These are phyloP conservation scores for Calonectria pseudoreteaudii DNA, from an alignment of 2,329 filamentous ascomycete species.

Conservation along the genomic window DNA sequence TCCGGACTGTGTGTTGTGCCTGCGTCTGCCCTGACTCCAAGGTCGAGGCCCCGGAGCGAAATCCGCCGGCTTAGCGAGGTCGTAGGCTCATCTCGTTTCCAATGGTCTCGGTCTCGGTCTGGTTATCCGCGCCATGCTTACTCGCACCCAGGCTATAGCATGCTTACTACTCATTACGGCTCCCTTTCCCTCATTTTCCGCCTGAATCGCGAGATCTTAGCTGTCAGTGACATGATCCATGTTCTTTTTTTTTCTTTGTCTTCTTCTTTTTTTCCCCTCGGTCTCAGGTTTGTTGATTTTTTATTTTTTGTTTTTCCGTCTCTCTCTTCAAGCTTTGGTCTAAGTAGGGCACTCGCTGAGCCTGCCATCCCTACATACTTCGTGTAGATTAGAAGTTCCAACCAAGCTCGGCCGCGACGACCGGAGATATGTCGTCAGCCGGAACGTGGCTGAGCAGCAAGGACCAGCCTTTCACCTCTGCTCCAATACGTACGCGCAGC, in stretches of 20 bases:
- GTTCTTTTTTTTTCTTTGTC: neutral
- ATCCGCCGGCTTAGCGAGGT: neutral
- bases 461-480: neutral
- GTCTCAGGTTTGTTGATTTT: neutral
- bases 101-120: neutral
- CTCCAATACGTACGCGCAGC: neutral
- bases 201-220: slow-evolving; percentile 14
- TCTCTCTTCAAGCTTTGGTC: neutral
- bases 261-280: neutral
- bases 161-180: neutral
- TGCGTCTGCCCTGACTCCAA: neutral
- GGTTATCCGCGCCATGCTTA: slow-evolving; percentile 3
- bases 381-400: neutral
- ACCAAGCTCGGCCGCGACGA: neutral
- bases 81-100: slow-evolving; percentile 11
- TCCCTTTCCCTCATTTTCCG: neutral
- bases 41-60: slow-evolving; percentile 3
- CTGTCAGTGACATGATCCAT: neutral
- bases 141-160: slow-evolving; percentile 2
- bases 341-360: neutral
- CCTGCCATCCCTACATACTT: neutral
- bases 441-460: neutral
- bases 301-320: neutral
- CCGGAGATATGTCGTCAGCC: slow-evolving; percentile 2
- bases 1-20: neutral